phyloP scores from a whole-genome alignment of 257 asterid species.

The Solanum etuberosum region DNA sequence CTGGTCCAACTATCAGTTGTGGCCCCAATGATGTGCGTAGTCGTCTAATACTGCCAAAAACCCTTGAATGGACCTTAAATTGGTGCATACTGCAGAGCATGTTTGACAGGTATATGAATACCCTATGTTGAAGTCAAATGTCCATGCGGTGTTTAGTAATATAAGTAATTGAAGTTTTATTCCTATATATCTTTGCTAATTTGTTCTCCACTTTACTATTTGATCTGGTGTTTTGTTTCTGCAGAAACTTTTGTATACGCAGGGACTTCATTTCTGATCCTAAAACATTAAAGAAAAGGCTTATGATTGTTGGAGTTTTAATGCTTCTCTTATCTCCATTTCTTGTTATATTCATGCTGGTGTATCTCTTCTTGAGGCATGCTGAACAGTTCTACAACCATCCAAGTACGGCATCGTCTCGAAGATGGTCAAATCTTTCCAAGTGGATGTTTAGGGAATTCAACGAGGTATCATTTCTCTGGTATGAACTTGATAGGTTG shows the following conservation, averaged over 20 bases:
- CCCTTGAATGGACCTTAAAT: slow-evolving; percentile 93
- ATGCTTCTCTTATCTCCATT: slow-evolving; percentile 86
- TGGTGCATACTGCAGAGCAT: slow-evolving; percentile 94
- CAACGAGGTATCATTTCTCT: slow-evolving; percentile 61
- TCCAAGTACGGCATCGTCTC: slow-evolving; percentile 91
- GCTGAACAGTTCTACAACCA: slow-evolving; percentile 97
- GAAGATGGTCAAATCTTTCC: slow-evolving; percentile 97
- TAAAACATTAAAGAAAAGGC: slow-evolving; percentile 69
- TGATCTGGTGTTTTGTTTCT: slow-evolving; percentile 3
- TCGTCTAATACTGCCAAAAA: slow-evolving; percentile 68
- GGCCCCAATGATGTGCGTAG: slow-evolving; percentile 37
- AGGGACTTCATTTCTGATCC: slow-evolving; percentile 86
- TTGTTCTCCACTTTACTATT: not conserved
- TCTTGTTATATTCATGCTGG: slow-evolving; percentile 92
- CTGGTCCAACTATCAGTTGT: slow-evolving; percentile 43
- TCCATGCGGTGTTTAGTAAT: not conserved
- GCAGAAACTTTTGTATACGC: slow-evolving; percentile 72
- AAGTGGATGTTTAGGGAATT: slow-evolving; percentile 96
- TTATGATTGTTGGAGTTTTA: slow-evolving; percentile 76
- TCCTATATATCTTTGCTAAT: not conserved
- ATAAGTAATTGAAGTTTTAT: not conserved
- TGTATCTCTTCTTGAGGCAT: slow-evolving; percentile 90
- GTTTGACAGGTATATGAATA: slow-evolving; percentile 69
- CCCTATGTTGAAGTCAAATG: not conserved
- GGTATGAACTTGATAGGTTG: not conserved